phyloP scores from a whole-genome alignment of 306 rosid genomes.

The Inga laurina region DNA sequence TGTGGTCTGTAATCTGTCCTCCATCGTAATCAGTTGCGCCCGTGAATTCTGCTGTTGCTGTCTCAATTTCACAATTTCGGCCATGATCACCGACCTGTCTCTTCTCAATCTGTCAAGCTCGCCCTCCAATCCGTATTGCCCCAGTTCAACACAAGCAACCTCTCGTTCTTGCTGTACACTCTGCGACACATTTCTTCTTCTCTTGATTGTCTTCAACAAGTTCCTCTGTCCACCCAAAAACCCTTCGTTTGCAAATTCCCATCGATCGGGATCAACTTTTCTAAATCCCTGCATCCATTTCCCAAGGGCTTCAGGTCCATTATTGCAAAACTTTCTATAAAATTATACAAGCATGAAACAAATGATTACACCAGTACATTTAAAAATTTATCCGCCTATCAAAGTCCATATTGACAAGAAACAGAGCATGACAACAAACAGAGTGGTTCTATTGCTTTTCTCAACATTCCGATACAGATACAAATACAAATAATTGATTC shows the following conservation, averaged over 20 bases:
- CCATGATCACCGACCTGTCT: constrained; percentile 64
- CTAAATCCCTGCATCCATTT: constrained; percentile 73
- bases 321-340: neutral
- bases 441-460: neutral
- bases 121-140: constrained; percentile 74
- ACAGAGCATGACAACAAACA: neutral
- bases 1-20: constrained; percentile 54
- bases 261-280: constrained; percentile 90
- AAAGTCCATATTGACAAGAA: neutral
- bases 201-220: constrained; percentile 74
- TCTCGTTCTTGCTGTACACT: constrained; percentile 39
- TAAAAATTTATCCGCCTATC: neutral
- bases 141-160: constrained; percentile 69
- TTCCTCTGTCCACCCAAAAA: constrained; percentile 84
- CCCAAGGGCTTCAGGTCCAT: neutral
- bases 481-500: neutral
- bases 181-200: constrained; percentile 75
- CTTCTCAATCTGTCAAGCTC: constrained; percentile 69
- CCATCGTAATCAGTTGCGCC: constrained; percentile 55
- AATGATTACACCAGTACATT: neutral
- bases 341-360: neutral
- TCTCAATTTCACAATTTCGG: constrained; percentile 64
- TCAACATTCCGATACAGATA: neutral
- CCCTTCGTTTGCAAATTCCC: constrained; percentile 97
- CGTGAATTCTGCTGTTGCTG: constrained; percentile 76